A percentile compares a stretch with the other conserved stretches of the same genome.
Conservation (phyloP, 805 yeast genomes). For the Candida ipomoeae region DNA sequence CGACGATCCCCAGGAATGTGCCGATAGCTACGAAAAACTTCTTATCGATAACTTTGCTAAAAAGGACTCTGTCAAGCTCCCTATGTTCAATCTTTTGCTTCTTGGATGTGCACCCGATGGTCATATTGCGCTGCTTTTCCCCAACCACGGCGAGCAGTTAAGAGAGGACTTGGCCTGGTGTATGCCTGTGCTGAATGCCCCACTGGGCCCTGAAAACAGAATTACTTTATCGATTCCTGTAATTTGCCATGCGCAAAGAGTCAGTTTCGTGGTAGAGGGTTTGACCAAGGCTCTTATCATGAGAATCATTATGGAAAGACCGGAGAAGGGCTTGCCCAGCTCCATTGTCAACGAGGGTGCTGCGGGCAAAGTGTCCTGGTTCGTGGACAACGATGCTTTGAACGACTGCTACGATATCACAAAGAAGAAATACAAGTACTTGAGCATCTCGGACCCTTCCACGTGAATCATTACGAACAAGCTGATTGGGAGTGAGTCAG, state of each 20-base stretch:
- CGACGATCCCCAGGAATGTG: conserved; percentile 84
- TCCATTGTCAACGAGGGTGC: conserved; percentile 92
- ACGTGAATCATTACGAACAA: conserved; percentile 3
- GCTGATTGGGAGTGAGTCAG: not conserved
- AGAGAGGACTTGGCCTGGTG: conserved; percentile 95
- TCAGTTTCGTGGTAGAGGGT: conserved; percentile 95
- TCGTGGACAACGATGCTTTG: conserved; percentile 91
- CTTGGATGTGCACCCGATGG: conserved; percentile 99
- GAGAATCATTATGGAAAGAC: conserved; percentile 90
- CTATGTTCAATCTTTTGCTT: conserved; percentile 86
- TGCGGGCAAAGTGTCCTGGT: conserved; percentile 97
- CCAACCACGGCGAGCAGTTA: conserved; percentile 76
- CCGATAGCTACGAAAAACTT: conserved; percentile 85
- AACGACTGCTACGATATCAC: conserved; percentile 68
- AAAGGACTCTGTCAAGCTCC: conserved; percentile 92
- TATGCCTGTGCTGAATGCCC: conserved; percentile 87
- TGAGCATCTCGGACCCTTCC: conserved; percentile 28
- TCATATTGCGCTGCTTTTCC: conserved; percentile 94
- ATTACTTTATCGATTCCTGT: conserved; percentile 92
- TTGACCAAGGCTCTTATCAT: conserved; percentile 90
- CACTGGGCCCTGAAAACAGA: conserved; percentile 80
- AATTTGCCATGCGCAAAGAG: conserved; percentile 87
- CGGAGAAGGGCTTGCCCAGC: conserved; percentile 93
- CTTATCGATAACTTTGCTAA: conserved; percentile 89
- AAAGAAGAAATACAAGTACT: conserved; percentile 65